Percentiles rank a stretch among this genome's conserved stretches.
phyloP scores from a whole-genome alignment of 192 early-diverging fungal species.

The Coemansia sp. region DNA sequence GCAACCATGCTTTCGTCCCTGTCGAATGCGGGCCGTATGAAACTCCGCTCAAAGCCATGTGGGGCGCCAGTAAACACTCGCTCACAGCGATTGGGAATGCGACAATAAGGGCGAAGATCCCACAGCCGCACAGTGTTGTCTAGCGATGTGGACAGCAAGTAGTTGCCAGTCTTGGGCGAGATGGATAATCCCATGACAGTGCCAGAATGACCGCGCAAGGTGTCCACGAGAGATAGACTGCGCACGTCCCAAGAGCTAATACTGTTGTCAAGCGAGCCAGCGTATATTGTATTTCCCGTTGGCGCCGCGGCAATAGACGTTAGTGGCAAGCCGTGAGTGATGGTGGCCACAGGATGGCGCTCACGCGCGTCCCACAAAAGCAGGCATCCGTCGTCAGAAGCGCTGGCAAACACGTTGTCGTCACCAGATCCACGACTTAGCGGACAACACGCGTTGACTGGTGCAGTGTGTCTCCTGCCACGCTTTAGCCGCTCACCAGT shows the following conservation, averaged over 20 bases:
- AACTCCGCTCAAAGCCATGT: constrained; percentile 94
- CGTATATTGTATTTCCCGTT: constrained; percentile 79
- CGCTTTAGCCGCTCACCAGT: constrained; percentile 83
- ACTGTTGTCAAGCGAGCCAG: constrained; percentile 88
- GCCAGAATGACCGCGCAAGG: constrained; percentile 83
- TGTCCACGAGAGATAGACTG: constrained; percentile 64
- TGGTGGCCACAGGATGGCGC: constrained; percentile 62
- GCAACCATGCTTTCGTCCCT: constrained; percentile 84
- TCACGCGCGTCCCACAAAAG: constrained; percentile 74
- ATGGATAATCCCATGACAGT: constrained; percentile 85
- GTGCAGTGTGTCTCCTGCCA: constrained; percentile 76
- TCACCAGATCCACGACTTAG: constrained; percentile 63
- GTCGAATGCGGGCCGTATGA: constrained; percentile 90
- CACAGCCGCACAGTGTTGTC: constrained; percentile 96
- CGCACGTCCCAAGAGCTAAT: constrained; percentile 93
- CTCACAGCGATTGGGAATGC: constrained; percentile 71
- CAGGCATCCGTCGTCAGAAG: constrained; percentile 85
- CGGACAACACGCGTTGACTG: constrained; percentile 82
- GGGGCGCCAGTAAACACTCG: constrained; percentile 85
- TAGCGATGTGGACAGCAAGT: constrained; percentile 85
- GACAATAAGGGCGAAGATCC: constrained; percentile 89
- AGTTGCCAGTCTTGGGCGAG: constrained; percentile 79
- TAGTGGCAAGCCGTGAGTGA: constrained; percentile 68
- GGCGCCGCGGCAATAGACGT: constrained; percentile 77
- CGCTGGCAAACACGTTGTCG: constrained; percentile 76